phyloP scores from a whole-genome alignment of 352 stramenopile species.

The Phytopythium kandeliae region DNA sequence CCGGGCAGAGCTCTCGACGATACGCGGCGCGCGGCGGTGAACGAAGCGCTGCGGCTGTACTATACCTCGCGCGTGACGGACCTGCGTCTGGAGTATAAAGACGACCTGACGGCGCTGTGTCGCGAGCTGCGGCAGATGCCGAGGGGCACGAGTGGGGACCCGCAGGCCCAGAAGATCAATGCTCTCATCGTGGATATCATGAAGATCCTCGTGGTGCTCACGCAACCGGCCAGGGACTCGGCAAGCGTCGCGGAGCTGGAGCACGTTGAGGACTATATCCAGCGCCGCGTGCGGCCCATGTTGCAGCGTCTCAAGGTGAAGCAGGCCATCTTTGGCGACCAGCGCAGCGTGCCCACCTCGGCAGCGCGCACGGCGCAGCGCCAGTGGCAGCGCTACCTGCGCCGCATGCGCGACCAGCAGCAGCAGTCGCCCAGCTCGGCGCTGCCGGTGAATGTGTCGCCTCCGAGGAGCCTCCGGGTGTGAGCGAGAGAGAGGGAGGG shows the following conservation, averaged over 20 bases:
- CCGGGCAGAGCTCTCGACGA: not conserved
- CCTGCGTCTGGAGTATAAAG: not conserved
- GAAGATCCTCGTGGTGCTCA: slow-evolving; percentile 8
- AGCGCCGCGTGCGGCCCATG: slow-evolving; percentile 4
- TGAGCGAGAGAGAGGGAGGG: not conserved
- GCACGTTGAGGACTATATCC: slow-evolving; percentile 3
- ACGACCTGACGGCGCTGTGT: slow-evolving; percentile 3
- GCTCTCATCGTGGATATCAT: slow-evolving; percentile 6
- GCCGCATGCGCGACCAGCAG: slow-evolving; percentile 7
- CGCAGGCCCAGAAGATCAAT: not conserved
- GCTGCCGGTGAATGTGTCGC: slow-evolving; percentile 2
- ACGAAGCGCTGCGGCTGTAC: slow-evolving; percentile 3
- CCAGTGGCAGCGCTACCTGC: slow-evolving; percentile 6
- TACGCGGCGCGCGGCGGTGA: not conserved
- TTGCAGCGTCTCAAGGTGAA: slow-evolving; percentile 5
- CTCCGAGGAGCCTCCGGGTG: not conserved
- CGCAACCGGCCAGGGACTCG: not conserved
- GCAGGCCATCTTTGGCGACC: slow-evolving; percentile 7
- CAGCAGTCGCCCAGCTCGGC: slow-evolving; percentile 1
- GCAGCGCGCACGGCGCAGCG: slow-evolving; percentile 5
- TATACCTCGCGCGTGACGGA: slow-evolving; percentile 2
- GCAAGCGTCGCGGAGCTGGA: slow-evolving; percentile 4
- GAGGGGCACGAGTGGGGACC: not conserved
- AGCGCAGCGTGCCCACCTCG: not conserved
- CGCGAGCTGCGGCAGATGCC: slow-evolving; percentile 2